These are phyloP conservation scores for Lunularia cruciata DNA, from an alignment of 225 moss, liverwort and hornwort genomes.

Conservation along the genomic window DNA sequence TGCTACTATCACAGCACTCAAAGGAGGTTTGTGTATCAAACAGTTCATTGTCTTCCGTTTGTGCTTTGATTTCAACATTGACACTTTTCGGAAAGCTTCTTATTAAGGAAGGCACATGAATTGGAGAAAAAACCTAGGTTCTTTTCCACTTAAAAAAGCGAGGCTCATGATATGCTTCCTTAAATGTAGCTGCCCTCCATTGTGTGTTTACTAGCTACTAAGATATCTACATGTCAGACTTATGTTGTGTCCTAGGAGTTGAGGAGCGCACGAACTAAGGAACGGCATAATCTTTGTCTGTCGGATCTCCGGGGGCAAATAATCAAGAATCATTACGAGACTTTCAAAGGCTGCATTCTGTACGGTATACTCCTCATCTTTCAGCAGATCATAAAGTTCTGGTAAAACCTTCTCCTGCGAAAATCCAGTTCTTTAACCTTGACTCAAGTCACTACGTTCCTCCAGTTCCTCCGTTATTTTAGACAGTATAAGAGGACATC, in stretches of 20 bases:
- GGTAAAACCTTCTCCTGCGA: constrained; percentile 79
- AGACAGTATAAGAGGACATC: no score
- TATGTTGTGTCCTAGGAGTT: constrained; percentile 31
- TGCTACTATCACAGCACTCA: no score
- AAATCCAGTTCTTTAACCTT: neutral
- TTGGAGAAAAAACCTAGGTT: no score
- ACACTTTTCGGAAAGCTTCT: no score
- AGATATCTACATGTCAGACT: neutral
- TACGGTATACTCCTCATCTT: constrained; percentile 87
- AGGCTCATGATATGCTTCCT: no score
- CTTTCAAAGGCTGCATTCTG: constrained; percentile 81
- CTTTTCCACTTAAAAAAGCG: no score
- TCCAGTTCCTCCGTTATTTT: neutral
- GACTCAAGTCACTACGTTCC: neutral
- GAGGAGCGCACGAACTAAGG: constrained; percentile 97
- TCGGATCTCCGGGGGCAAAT: constrained; percentile 68
- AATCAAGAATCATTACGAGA: constrained; percentile 77
- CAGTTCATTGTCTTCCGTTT: no score
- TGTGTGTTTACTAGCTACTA: neutral
- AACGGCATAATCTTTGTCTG: constrained; percentile 77
- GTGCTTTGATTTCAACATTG: no score
- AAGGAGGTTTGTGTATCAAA: no score
- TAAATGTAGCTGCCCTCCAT: neutral
- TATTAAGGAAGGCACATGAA: no score
- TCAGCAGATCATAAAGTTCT: constrained; percentile 91